Evolutionary conservation across 192 early-diverging fungal genomes (phyloP), one percentile per base, ranked within the genome.

Genomic region (Coemansia sp.): DNA sequence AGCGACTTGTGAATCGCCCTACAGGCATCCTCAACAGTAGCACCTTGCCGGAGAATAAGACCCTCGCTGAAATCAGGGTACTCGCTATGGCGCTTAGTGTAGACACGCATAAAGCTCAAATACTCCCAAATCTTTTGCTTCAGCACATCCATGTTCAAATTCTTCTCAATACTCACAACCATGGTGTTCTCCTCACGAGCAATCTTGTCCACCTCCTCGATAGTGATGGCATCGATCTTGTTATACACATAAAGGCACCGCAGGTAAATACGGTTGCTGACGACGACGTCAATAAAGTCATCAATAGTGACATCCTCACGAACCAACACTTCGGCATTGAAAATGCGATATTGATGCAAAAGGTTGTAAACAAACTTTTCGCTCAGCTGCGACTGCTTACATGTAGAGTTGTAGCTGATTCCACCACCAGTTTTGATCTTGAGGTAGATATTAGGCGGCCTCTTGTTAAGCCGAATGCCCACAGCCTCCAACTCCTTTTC

Each of bases 351-450:
- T 63, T 92, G 90, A 66, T 95, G 96, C 37, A 99, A 78, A 70
- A 99, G 92, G 48, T 89, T 80, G 53, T 94, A 85, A 3, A 96
- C 94, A 74, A 97, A 85, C 67, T 86, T 87, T 59, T 97, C 94
- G 53, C 81, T 91, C 41, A 99, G 73, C 29, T 80, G 60, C 3
- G 91, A 90, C 33, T 95, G 80, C 60, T 92, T 92, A 69, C 84
- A 83, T 6, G 92, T 97, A 0, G 93, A 81, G 57, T 88, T 98
- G 64, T 95, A 94, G 53, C 85, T 90, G 50, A 99, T 89, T 27
- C 97, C 97, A 27, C 97, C 97, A 39, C 93, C 95, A 36, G 88
- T 99, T 67, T 99, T 99, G 61, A 83, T 75, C 73, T 98, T 97
- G 80, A 94, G 98, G 60, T 93, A 92, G 39, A 99, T 94, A 64